Conservation (phyloP, 306 rosid genomes). For the Arachis hypogaea region DNA sequence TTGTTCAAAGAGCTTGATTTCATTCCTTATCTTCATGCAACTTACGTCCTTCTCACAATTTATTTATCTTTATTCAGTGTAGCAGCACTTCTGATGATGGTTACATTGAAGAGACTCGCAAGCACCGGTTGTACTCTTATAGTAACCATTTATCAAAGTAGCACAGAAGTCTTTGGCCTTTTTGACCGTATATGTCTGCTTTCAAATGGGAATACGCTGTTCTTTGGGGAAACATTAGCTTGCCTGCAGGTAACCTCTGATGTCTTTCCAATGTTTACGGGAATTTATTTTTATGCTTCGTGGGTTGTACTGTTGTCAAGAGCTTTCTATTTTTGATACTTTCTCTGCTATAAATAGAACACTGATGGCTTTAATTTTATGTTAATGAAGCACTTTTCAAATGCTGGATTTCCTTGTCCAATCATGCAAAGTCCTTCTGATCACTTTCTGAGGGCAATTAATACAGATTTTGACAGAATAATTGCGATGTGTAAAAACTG, state of each 20-base stretch:
- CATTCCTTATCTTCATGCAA: constrained; percentile 8
- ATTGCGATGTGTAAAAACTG: constrained; percentile 98
- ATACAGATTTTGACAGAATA: constrained; percentile 96
- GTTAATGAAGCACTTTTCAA: constrained; percentile 90
- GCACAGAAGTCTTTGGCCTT: constrained; percentile 99
- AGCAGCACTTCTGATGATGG: constrained; percentile 99
- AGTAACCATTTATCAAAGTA: constrained; percentile 90
- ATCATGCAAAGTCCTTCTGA: constrained; percentile 99
- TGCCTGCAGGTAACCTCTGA: constrained; percentile 84
- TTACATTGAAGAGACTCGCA: constrained; percentile 95
- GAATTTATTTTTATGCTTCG: constrained; percentile 21
- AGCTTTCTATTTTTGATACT: not conserved
- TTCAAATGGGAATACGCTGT: constrained; percentile 96
- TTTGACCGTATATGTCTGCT: constrained; percentile 96
- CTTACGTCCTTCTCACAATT: constrained; percentile 21
- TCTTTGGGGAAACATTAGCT: constrained; percentile 97
- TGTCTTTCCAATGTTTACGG: not conserved
- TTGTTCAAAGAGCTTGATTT: constrained; percentile 25
- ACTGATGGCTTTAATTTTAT: constrained; percentile 42
- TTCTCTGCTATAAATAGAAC: constrained; percentile 36
- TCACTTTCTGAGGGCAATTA: constrained; percentile 95
- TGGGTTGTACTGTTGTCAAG: constrained; percentile 4
- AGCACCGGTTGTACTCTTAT: constrained; percentile 92
- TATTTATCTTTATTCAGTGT: constrained; percentile 63
- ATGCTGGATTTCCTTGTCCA: constrained; percentile 99